phyloP scores from a whole-genome alignment of 192 early-diverging fungal genomes.

The Coemansia sp. region DNA sequence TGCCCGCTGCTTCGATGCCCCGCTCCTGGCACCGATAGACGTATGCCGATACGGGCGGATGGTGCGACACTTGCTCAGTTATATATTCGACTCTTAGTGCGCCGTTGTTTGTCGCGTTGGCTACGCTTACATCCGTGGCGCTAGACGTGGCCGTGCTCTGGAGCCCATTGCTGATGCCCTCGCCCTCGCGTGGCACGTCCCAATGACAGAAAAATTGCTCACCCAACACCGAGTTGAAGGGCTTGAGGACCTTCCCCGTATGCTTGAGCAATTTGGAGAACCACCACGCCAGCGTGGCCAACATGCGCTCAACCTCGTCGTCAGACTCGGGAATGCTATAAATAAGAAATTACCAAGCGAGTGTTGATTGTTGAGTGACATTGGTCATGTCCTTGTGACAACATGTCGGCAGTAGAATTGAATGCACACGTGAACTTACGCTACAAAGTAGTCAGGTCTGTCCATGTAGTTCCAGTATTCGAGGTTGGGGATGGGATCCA shows the following conservation, averaged over 20 bases:
- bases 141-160: conserved; percentile 41
- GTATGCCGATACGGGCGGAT: conserved; percentile 63
- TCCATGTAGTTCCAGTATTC: conserved; percentile 82
- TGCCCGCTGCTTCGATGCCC: conserved; percentile 62
- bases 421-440: conserved; percentile 41
- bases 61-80: conserved; percentile 65
- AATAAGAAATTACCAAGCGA: conserved; percentile 8
- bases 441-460: conserved; percentile 68
- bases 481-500: conserved; percentile 72
- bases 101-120: conserved; percentile 5
- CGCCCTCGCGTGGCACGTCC: conserved; percentile 33
- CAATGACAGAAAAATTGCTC: conserved; percentile 62
- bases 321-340: conserved; percentile 62
- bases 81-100: conserved; percentile 55
- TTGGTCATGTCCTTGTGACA: conserved; percentile 4
- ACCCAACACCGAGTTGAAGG: conserved; percentile 60
- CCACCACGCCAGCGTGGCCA: conserved; percentile 72
- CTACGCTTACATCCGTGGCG: conserved; percentile 24
- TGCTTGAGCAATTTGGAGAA: conserved; percentile 69
- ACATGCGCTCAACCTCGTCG: conserved; percentile 66
- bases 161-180: background rate
- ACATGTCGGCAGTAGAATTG: background rate
- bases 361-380: background rate
- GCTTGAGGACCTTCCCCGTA: conserved; percentile 56
- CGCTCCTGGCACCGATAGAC: conserved; percentile 62